Conservation (phyloP, 768 basidiomycete genomes). For the Boletus pseudo-olivaceus region DNA sequence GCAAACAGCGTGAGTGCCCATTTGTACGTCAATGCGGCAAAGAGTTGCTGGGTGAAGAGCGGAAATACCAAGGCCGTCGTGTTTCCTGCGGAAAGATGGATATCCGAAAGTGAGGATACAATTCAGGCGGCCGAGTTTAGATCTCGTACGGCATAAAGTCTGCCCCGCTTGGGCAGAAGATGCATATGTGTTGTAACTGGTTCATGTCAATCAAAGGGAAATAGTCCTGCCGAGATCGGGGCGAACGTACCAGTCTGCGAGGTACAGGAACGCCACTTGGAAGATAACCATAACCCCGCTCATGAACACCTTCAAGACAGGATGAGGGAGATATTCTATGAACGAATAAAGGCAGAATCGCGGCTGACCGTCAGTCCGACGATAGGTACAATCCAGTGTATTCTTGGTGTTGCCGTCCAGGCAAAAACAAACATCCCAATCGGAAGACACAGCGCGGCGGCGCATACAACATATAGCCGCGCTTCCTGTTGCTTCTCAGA, state of each 20-base stretch:
- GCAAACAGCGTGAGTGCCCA: constrained; percentile 36
- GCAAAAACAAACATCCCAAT: constrained; percentile 66
- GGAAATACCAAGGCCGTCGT: constrained; percentile 43
- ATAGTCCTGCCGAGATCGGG: not conserved
- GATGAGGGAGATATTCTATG: not conserved
- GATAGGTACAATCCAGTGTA: constrained; percentile 56
- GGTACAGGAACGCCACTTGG: constrained; percentile 43
- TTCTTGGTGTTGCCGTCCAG: constrained; percentile 53
- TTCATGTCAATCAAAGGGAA: not conserved
- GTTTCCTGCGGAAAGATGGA: constrained; percentile 30
- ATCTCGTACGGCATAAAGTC: constrained; percentile 40
- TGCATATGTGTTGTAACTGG: constrained; percentile 44
- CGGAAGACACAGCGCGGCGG: constrained; percentile 52
- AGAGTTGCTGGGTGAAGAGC: constrained; percentile 48
- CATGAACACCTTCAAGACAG: constrained; percentile 36
- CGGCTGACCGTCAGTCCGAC: constrained; percentile 21
- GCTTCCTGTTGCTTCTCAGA: constrained; percentile 47
- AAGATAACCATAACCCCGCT: constrained; percentile 30
- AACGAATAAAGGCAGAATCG: not conserved
- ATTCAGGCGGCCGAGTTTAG: not conserved
- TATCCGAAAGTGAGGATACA: not conserved
- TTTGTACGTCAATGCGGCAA: constrained; percentile 27
- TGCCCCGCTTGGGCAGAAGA: constrained; percentile 55
- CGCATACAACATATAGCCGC: constrained; percentile 52
- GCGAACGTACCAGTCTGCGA: constrained; percentile 46